phyloP scores from a whole-genome alignment of 345 rosid genomes.

The Clausena lansium region DNA sequence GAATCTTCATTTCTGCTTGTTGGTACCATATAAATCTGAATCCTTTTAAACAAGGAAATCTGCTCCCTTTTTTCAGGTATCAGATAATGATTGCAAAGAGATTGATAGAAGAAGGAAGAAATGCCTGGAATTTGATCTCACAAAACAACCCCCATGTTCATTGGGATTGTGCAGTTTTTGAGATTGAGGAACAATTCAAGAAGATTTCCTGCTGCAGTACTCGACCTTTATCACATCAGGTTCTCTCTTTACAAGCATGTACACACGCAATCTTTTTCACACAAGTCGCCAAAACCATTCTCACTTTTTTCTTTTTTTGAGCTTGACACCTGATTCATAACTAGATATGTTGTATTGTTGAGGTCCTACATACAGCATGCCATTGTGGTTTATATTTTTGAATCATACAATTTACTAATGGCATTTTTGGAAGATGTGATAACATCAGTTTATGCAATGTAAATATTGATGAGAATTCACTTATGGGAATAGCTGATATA shows the following conservation, averaged over 20 bases:
- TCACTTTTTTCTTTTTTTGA: not conserved
- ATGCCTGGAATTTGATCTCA: slow-evolving; percentile 71
- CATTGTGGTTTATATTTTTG: not conserved
- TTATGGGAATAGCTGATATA: not conserved
- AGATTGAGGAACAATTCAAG: slow-evolving; percentile 86
- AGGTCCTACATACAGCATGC: not conserved
- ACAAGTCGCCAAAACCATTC: not conserved
- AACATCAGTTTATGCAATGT: not conserved
- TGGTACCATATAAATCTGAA: not conserved
- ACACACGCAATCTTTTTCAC: not conserved
- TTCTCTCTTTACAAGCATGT: slow-evolving; percentile 13
- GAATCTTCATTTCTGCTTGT: slow-evolving; percentile 2
- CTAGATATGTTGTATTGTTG: not conserved
- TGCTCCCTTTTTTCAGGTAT: slow-evolving; percentile 39
- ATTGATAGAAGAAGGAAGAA: slow-evolving; percentile 90
- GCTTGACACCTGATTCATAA: not conserved
- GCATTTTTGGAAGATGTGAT: not conserved
- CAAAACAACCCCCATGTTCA: slow-evolving; percentile 59
- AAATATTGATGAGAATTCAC: too few relatives aligned
- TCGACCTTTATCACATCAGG: slow-evolving; percentile 80
- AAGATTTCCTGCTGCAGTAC: slow-evolving; percentile 70
- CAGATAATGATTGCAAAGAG: slow-evolving; percentile 72
- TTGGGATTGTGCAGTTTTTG: slow-evolving; percentile 69
- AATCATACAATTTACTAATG: not conserved
- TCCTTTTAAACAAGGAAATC: not conserved